Evolutionary conservation across 768 basidiomycete species (phyloP), one percentile per base, ranked within the genome.

Genomic region (Omphalotus guepiniiformis): DNA sequence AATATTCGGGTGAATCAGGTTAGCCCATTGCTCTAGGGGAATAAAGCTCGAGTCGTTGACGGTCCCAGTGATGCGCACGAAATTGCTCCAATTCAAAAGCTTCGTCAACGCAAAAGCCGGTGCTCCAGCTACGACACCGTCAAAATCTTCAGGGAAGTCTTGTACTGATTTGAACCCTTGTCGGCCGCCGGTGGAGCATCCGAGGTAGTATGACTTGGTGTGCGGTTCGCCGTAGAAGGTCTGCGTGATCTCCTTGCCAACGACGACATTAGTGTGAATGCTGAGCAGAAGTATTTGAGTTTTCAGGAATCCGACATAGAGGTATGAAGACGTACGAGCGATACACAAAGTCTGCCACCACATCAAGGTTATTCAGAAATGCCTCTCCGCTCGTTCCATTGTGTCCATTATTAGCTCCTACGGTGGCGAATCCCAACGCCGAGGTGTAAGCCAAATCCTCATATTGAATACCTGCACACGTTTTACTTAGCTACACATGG

Each of bases 191-290:
- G 49, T 51, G 1, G 53, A 53, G 48, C 53, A 58, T 11, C 59
- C 59, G 16, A 56, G 34, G 39, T 39, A 63, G 34, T 63, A 63
- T 1, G 56, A 59, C 28, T 59, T 59, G 30, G 32, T 27, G 32
- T 40, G 47, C 1, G 41, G 22, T 3, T 28, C 28, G 16, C 54
- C 53, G 36, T 63, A 63, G 42, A 57, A 63, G 3, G 43, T 26
- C 6, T 51, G 39, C 3, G 53, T 42, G 21, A 63, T 36, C 37
- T 55, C 47, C 38, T 63, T 63, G 1, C 56, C 58, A 25, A 55
- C 38, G 6, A 55, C 51, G 6, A 47, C 47, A 25, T 39, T 49
- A 15, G 47, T 51, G 39, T 61, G 59, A 30, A 59, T 27, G 9
- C 39, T 40, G 22, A 21, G 19, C 8, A 8, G 37, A 32, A 9